Percentiles rank a stretch among this genome's conserved stretches.
phyloP scores from a whole-genome alignment of 1,284 basidiomycete genomes.

The Xerocomus amazonicus region DNA sequence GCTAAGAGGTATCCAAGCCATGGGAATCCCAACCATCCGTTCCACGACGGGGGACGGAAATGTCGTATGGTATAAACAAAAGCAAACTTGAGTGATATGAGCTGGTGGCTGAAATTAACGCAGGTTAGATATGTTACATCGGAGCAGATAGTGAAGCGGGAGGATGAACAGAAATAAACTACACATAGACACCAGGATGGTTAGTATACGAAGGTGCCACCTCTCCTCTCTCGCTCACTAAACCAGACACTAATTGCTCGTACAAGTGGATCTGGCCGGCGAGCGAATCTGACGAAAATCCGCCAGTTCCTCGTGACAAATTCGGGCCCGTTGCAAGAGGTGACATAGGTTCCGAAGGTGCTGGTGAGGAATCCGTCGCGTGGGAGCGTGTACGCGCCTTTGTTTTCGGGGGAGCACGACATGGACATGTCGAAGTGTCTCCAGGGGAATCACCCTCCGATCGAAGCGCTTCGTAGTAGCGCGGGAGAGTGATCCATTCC shows the following conservation, averaged over 20 bases:
- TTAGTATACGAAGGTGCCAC: slow-evolving; percentile 62
- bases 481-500: slow-evolving; percentile 73
- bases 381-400: slow-evolving; percentile 7
- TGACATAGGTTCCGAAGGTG: slow-evolving; percentile 23
- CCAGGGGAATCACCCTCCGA: slow-evolving; percentile 33
- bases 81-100: no score
- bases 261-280: slow-evolving; percentile 47
- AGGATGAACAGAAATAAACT: no score
- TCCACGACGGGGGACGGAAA: no score
- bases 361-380: neutral
- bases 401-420: slow-evolving; percentile 25
- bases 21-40: no score
- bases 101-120: no score
- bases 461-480: slow-evolving; percentile 46
- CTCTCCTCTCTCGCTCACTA: slow-evolving; percentile 61
- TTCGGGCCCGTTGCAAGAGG: slow-evolving; percentile 36
- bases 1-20: slow-evolving; percentile 17
- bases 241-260: slow-evolving; percentile 58
- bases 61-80: no score
- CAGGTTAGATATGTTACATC: no score
- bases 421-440: slow-evolving; percentile 44
- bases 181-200: no score
- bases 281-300: slow-evolving; percentile 27
- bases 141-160: no score
- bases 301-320: slow-evolving; percentile 13